phyloP scores from a whole-genome alignment of 2,329 filamentous ascomycete genomes.

The Ramularia collo-cygni region DNA sequence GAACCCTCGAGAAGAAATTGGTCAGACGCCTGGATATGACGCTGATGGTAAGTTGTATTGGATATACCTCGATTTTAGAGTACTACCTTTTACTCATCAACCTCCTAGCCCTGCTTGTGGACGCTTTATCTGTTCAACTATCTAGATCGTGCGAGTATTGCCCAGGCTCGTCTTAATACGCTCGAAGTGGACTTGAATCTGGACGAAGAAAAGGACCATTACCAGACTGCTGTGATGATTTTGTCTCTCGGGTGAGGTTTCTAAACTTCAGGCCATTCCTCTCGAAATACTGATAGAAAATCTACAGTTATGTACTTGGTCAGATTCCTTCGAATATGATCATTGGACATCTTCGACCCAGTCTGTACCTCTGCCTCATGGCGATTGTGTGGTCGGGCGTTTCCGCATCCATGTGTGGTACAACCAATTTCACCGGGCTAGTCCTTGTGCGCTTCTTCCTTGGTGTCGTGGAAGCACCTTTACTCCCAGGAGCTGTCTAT shows the following conservation, averaged over 20 bases:
- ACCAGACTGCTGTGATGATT: conserved; percentile 28
- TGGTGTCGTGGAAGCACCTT: conserved; percentile 30
- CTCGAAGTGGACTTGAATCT: conserved; percentile 39
- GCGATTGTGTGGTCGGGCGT: conserved; percentile 30
- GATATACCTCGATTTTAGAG: no score
- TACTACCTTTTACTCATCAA: no score
- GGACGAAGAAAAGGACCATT: conserved; percentile 34
- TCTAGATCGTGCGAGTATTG: conserved; percentile 38
- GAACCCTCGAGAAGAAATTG: conserved; percentile 1
- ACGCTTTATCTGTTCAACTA: conserved; percentile 16
- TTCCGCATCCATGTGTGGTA: conserved; percentile 31
- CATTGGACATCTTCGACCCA: no score
- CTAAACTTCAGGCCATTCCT: not conserved
- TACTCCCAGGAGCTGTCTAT: conserved; percentile 36
- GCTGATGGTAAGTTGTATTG: no score
- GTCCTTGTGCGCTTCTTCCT: conserved; percentile 33
- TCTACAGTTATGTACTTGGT: not conserved
- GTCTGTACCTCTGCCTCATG: conserved; percentile 35
- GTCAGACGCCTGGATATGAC: not conserved
- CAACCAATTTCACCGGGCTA: conserved; percentile 30
- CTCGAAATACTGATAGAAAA: not conserved
- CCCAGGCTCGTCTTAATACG: conserved; percentile 33
- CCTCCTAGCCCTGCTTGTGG: not conserved
- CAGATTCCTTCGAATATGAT: no score
- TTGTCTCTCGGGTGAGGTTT: not conserved